These are phyloP conservation scores for Fusarium algeriense DNA, from an alignment of 2,329 filamentous ascomycete genomes.

Conservation along the genomic window DNA sequence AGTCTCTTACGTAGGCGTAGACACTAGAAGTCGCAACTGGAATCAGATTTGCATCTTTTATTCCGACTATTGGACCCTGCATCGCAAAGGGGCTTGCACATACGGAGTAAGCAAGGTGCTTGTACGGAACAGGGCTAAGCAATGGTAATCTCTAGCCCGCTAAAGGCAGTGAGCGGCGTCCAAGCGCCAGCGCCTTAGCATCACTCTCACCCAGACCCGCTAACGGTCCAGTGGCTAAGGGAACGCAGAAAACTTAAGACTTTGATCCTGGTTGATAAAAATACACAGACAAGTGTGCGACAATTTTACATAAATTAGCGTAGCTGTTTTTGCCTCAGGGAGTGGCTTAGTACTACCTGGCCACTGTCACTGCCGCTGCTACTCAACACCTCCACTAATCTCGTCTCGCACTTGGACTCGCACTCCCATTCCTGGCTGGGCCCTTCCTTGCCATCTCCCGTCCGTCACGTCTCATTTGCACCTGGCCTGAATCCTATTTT, in stretches of 20 bases:
- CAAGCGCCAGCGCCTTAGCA: conserved; percentile 27
- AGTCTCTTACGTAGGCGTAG: conserved; percentile 26
- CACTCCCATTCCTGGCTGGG: conserved; percentile 32
- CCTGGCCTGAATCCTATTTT: conserved; percentile 14
- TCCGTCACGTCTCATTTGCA: conserved; percentile 33
- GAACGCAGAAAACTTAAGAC: no score
- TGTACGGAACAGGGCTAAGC: conserved; percentile 33
- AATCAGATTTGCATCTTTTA: conserved; percentile 24
- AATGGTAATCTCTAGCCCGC: conserved; percentile 25
- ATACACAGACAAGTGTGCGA: no score
- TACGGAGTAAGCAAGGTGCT: conserved; percentile 30
- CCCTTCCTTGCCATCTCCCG: conserved; percentile 20
- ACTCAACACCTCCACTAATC: conserved; percentile 13
- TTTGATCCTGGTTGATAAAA: no score
- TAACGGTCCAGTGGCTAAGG: conserved; percentile 32
- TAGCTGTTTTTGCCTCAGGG: no score
- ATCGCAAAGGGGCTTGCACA: conserved; percentile 18
- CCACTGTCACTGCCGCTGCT: conserved; percentile 21
- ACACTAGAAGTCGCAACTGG: conserved; percentile 16
- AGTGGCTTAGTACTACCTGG: conserved; percentile 33
- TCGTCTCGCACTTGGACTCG: conserved; percentile 32
- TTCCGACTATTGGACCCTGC: conserved; percentile 18
- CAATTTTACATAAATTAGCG: no score
- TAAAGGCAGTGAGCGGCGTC: conserved; percentile 38
- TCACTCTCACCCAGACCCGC: conserved; percentile 20